Evolutionary conservation across 2,329 filamentous ascomycete species (phyloP).

Genomic region (Cercospora zeina): DNA sequence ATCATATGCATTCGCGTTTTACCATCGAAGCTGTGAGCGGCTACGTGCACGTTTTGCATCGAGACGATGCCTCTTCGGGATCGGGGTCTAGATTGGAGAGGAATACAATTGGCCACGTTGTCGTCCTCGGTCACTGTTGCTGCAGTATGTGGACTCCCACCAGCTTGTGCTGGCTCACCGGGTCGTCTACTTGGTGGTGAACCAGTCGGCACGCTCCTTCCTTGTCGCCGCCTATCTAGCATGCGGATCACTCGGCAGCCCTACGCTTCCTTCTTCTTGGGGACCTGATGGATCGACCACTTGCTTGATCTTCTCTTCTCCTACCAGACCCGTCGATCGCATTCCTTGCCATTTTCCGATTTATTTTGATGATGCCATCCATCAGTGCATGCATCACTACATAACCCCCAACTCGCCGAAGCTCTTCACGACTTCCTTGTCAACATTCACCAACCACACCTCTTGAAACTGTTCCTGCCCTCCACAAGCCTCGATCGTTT

Average conservation of each 20-base stretch:
- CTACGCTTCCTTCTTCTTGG: background rate
- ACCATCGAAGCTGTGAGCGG: background rate
- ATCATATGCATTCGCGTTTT: background rate
- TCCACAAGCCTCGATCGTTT: slow-evolving; percentile 60
- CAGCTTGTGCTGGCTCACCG: background rate
- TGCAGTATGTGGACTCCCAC: background rate
- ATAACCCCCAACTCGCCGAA: slow-evolving; percentile 53
- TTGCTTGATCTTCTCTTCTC: background rate
- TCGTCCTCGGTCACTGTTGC: background rate
- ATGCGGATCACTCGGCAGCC: background rate
- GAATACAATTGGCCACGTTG: background rate
- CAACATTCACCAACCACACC: slow-evolving; percentile 72
- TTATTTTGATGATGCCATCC: background rate
- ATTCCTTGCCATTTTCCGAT: background rate
- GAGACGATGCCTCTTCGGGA: background rate
- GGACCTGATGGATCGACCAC: background rate
- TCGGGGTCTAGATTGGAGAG: background rate
- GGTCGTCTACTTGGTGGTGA: background rate
- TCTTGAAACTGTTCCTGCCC: slow-evolving; percentile 67
- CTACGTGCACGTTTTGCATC: background rate
- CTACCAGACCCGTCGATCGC: background rate
- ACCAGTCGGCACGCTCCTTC: background rate
- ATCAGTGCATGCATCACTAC: slow-evolving; percentile 17
- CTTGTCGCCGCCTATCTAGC: background rate
- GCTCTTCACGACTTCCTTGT: slow-evolving; percentile 67